Percentiles rank a stretch among this genome's conserved stretches.
Evolutionary conservation across 2,329 filamentous ascomycete genomes (phyloP).

Genomic region (Orbilia javanica): DNA sequence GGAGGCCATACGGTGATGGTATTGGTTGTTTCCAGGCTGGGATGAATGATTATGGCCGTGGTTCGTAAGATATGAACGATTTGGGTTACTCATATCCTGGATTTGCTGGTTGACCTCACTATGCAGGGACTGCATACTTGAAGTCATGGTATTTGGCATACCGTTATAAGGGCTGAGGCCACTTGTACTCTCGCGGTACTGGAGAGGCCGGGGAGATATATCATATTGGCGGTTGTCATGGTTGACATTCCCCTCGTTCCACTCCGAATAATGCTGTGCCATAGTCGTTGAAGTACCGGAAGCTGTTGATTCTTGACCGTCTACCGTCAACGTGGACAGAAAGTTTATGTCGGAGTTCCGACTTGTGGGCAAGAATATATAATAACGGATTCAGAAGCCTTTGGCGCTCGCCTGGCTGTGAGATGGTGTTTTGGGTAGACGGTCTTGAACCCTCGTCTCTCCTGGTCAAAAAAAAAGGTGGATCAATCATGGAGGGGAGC

Average conservation of each 20-base stretch:
- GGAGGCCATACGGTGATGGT: slow-evolving; percentile 38
- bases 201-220: slow-evolving; percentile 46
- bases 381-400: neutral
- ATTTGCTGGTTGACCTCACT: slow-evolving; percentile 51
- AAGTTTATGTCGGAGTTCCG: slow-evolving; percentile 51
- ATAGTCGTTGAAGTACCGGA: slow-evolving; percentile 20
- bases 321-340: slow-evolving; percentile 53
- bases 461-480: neutral
- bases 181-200: slow-evolving; percentile 34
- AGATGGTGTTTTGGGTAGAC: slow-evolving; percentile 19
- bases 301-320: slow-evolving; percentile 4
- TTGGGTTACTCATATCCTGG: slow-evolving; percentile 45
- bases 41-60: slow-evolving; percentile 15
- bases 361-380: slow-evolving; percentile 40
- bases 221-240: slow-evolving; percentile 28
- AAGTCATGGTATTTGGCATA: slow-evolving; percentile 28
- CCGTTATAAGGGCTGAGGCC: slow-evolving; percentile 33
- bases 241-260: slow-evolving; percentile 36
- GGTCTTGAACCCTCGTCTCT: neutral
- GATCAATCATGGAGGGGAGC: slow-evolving; percentile 14
- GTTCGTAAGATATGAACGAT: slow-evolving; percentile 5
- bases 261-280: slow-evolving; percentile 51
- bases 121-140: slow-evolving; percentile 53
- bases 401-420: neutral
- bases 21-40: slow-evolving; percentile 8